Base-by-base conservation (phyloP, 2,329 filamentous ascomycete genomes). In the Sporothrix luriei region DNA sequence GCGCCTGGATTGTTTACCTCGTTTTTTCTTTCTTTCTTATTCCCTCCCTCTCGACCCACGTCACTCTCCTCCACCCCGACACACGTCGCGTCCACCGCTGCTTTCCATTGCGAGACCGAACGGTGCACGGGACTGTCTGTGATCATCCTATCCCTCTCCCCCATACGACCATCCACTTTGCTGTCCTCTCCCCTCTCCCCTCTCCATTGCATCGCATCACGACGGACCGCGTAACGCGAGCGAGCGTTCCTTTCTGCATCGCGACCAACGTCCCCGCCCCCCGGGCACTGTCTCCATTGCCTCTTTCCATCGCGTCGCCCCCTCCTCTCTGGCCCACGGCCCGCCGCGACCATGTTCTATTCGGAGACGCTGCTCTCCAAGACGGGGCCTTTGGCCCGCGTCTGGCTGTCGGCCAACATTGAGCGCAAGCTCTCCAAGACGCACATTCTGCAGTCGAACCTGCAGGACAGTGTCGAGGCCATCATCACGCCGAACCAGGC, bases 401-500 rank as follows among this genome's bases (percentile, higher is more conserved):
- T 98, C 82, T 99, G 95, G 95, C 88, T 98, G 72, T 97, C 95
- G 43, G 93, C 95, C 83, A 99, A 98, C 81, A 86, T 98, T 74
- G 95, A 98, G 87, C 93, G 94, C 84, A 99, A 98, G 83, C 89
- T 99, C 71, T 97, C 94, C 75, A 99, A 99, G 82, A 93, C 93
- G 73, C 93, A 97, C 77, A 95, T 98, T 74, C 80, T 99, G 73
- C 93, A 97, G 78, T 94, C 94, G 71, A 96, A 97, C 82, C 91
- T 99, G 75, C 91, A 94, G 76, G 92, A 93, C 82, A 97, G 94
- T 80, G 94, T 99, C 74, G 91, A 93, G 79, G 93, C 93, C 75
- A 99, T 99, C 79, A 95, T 98, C 74, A 92, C 92, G 71, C 92
- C 93, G 64, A 92, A 91, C 73, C 93, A 97, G 81, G 95, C 94